Conservation (phyloP, 257 asterid species). For the Linaria vulgaris region DNA sequence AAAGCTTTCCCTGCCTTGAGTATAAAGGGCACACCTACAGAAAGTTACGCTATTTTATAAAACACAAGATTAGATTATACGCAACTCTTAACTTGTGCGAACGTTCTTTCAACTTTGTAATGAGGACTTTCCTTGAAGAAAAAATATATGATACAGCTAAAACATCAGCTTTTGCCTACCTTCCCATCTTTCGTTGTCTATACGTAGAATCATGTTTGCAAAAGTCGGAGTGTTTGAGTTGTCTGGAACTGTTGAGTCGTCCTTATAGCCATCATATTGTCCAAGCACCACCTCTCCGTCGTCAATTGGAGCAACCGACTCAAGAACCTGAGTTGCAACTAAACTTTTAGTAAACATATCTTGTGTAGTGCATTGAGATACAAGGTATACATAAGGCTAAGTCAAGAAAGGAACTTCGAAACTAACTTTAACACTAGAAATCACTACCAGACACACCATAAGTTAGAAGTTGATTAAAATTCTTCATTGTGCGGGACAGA, state of each 20-base stretch:
- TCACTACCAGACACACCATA: neutral
- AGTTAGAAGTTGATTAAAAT: constrained; percentile 3
- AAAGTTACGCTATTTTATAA: constrained; percentile 17
- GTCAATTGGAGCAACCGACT: constrained; percentile 77
- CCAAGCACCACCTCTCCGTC: constrained; percentile 95
- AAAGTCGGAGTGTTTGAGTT: constrained; percentile 67
- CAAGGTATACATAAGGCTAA: neutral
- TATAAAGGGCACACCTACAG: constrained; percentile 91
- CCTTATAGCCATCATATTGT: constrained; percentile 90
- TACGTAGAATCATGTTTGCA: constrained; percentile 52
- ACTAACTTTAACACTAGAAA: too few species aligned
- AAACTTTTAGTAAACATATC: constrained; percentile 20
- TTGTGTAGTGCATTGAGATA: neutral
- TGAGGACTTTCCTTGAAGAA: too few species aligned
- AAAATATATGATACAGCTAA: too few species aligned
- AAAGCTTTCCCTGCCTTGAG: constrained; percentile 99
- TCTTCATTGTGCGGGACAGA: too few species aligned
- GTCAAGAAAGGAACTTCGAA: too few species aligned
- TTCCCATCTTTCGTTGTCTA: constrained; percentile 74
- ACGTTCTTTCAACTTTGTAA: too few species aligned
- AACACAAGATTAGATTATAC: neutral
- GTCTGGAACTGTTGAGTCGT: constrained; percentile 86
- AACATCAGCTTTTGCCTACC: constrained; percentile 31
- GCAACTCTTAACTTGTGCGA: neutral
- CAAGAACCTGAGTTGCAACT: constrained; percentile 71